A percentile compares a stretch with the other conserved stretches of the same genome.
phyloP scores from a whole-genome alignment of 805 yeast species.

The Candida sphagnicola region DNA sequence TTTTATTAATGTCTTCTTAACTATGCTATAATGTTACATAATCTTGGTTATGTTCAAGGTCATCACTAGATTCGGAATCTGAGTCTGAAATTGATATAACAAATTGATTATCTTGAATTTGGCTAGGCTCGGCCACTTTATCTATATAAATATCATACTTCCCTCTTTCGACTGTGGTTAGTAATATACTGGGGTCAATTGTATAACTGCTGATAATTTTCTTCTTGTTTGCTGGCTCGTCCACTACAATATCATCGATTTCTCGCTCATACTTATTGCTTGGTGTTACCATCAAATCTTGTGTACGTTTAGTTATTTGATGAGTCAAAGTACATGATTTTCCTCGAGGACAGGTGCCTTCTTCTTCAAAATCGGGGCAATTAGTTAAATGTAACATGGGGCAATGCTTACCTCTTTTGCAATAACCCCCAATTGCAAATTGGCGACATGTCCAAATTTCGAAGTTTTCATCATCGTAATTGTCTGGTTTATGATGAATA shows the following conservation, averaged over 20 bases:
- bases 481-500: slow-evolving; percentile 41
- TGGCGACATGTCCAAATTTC: slow-evolving; percentile 56
- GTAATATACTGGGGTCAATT: slow-evolving; percentile 25
- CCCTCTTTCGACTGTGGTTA: slow-evolving; percentile 15
- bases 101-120: slow-evolving; percentile 6
- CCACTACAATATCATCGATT: slow-evolving; percentile 13
- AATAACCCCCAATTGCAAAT: slow-evolving; percentile 67
- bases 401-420: slow-evolving; percentile 58
- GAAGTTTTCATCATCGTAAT: slow-evolving; percentile 40
- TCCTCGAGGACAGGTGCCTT: slow-evolving; percentile 55
- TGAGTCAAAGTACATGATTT: slow-evolving; percentile 53
- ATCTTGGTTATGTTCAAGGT: slow-evolving; percentile 20
- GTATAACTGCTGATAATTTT: slow-evolving; percentile 29
- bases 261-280: slow-evolving; percentile 13
- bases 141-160: slow-evolving; percentile 25
- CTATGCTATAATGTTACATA: slow-evolving; percentile 11
- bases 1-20: background rate
- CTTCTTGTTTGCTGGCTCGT: slow-evolving; percentile 6
- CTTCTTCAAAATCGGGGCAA: slow-evolving; percentile 70
- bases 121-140: slow-evolving; percentile 5
- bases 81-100: slow-evolving; percentile 14
- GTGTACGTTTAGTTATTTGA: slow-evolving; percentile 23
- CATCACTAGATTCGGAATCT: slow-evolving; percentile 9
- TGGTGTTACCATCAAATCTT: slow-evolving; percentile 17
- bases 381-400: slow-evolving; percentile 52